phyloP scores from a whole-genome alignment of 441 rosid genomes.

The Adansonia gregorii region DNA sequence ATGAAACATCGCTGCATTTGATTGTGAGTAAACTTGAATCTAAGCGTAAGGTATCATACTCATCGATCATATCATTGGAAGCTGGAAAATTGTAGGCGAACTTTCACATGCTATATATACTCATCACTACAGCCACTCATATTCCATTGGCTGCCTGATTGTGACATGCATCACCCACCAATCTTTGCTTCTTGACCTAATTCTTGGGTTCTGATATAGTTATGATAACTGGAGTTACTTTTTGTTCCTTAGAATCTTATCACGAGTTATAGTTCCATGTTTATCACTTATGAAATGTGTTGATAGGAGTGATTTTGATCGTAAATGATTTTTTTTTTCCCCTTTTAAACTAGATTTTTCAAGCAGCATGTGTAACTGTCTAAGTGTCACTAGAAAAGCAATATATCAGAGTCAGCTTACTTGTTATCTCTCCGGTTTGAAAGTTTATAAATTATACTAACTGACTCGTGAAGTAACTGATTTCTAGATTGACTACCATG shows the following conservation, averaged over 20 bases:
- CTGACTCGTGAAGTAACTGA: background rate
- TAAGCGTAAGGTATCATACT: background rate
- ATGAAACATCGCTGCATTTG: background rate
- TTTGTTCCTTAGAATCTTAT: conserved; percentile 22
- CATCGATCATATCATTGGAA: conserved; percentile 21
- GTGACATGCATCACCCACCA: conserved; percentile 22
- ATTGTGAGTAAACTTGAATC: too few species aligned
- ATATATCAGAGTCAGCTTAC: background rate
- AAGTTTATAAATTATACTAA: background rate
- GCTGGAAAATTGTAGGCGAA: background rate
- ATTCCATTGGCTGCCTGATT: conserved; percentile 29
- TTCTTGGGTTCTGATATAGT: conserved; percentile 28
- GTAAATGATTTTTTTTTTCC: background rate
- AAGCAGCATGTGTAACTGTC: conserved; percentile 20
- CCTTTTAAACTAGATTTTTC: conserved; percentile 3
- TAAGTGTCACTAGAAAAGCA: conserved; percentile 24
- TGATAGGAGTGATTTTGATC: background rate
- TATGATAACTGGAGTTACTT: background rate
- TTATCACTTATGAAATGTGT: conserved; percentile 4
- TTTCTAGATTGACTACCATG: background rate
- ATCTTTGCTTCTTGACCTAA: conserved; percentile 28
- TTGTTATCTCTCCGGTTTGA: conserved; percentile 14
- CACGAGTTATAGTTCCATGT: conserved; percentile 11
- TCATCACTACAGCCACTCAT: conserved; percentile 9
- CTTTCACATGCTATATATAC: conserved; percentile 14